Evolutionary conservation across 1,139 yeast genomes (phyloP).

Genomic region (Wickerhamomyces sp.): DNA sequence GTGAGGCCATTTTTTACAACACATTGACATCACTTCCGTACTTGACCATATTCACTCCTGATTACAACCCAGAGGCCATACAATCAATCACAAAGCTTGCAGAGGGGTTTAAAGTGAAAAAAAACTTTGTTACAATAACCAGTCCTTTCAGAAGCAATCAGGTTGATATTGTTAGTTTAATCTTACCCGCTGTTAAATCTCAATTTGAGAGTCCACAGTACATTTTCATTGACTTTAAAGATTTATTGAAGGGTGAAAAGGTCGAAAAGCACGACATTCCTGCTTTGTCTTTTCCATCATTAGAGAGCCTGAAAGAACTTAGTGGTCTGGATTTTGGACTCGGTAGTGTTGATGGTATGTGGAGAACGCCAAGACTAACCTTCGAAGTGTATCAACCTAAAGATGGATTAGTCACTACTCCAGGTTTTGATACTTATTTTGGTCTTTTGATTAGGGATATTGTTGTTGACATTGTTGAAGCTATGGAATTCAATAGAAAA

Average conservation of each 20-base stretch:
- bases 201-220: conserved; percentile 18
- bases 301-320: conserved; percentile 32
- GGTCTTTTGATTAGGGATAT: conserved; percentile 71
- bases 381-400: conserved; percentile 60
- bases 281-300: conserved; percentile 42
- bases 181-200: conserved; percentile 48
- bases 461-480: conserved; percentile 66
- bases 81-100: conserved; percentile 41
- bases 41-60: conserved; percentile 37
- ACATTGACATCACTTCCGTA: conserved; percentile 69
- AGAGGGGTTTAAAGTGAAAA: conserved; percentile 22
- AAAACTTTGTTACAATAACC: conserved; percentile 24
- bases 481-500: conserved; percentile 82
- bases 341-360: conserved; percentile 44
- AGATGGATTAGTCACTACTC: conserved; percentile 63
- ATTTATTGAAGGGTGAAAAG: conserved; percentile 9
- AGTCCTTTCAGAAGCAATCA: conserved; percentile 42
- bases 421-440: conserved; percentile 53
- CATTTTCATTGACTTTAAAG: conserved; percentile 17
- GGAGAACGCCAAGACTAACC: conserved; percentile 54
- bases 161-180: conserved; percentile 44
- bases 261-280: conserved; percentile 42
- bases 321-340: conserved; percentile 29
- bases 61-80: conserved; percentile 21
- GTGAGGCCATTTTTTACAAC: conserved; percentile 65